Base-by-base conservation (phyloP, 768 basidiomycete species). In the Xerocomellus intermedius region DNA sequence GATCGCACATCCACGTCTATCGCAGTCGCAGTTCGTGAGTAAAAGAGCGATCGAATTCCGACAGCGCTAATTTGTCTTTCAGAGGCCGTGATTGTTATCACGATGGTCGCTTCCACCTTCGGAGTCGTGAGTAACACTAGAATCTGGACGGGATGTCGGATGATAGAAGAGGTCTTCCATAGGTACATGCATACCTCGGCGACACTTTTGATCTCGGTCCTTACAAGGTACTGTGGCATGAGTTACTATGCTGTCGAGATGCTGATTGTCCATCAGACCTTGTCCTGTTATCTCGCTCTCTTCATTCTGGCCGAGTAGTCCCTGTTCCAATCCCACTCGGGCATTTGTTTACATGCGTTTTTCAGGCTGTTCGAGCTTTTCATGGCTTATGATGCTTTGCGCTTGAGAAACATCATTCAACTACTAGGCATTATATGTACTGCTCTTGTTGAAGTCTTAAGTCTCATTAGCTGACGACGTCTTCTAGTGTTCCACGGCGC, bases 381-480 rank as follows among this genome's bases (percentile, higher is more conserved):
- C 52, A 87, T 94, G 80, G 87, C 88, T 3, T 81, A 86, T 58
- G 91, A 94, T 75, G 91, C 91, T n/a, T 75, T 94, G 33, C 79
- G 86, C 28, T 61, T 85, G 57, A 82, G 91, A 57, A 94, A 92
- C 65, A 77, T 85, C 61, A 87, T 94, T 35, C 90, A 93, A 66
- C 73, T 94, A 3, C 65, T 87, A 4, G 89, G 89, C 35, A 83
- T 92, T 44, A 75, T 89, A 47, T 53, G 90, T 90, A 66, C 42
- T 80, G 69, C 21, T 36, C 13, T n/a, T 35, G 24, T n/a, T 38
- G 24, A 22, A 35, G 26, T 53, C 33, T 26, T 22, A 41, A 12
- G 48, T 42, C 36, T 21, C 35, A 26, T 42, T 7, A 6, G 17
- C 57, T 66, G 48, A 63, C 16, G 24, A 42, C 36, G 33, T 17